phyloP scores from a whole-genome alignment of 176 grass and related monocot species.

The Rhynchospora breviuscula region DNA sequence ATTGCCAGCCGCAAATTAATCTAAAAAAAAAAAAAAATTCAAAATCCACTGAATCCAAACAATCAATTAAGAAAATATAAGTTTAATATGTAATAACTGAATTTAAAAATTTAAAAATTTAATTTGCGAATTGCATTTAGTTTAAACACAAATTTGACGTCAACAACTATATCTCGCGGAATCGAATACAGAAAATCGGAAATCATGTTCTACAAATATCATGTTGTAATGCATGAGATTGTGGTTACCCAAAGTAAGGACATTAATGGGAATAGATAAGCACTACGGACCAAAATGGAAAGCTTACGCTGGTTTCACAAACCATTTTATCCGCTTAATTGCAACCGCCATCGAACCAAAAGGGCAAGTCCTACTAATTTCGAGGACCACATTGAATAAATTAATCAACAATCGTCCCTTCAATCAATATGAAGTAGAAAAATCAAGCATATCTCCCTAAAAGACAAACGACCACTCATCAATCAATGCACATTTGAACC shows the following conservation, averaged over 20 bases:
- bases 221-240: neutral
- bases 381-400: neutral
- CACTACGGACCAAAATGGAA: neutral
- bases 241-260: neutral
- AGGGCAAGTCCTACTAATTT: neutral
- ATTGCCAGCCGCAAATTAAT: too few species aligned
- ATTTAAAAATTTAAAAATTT: too few species aligned
- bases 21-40: too few species aligned
- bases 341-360: neutral
- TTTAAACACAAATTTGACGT: too few species aligned
- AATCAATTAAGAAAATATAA: too few species aligned
- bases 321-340: neutral
- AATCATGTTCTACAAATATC: neutral
- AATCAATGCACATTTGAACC: neutral
- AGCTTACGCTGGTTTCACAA: neutral
- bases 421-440: neutral
- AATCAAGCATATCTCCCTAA: neutral
- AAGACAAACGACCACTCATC: neutral
- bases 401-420: neutral
- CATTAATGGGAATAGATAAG: neutral
- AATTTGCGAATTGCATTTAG: too few species aligned
- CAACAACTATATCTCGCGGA: too few species aligned
- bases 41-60: too few species aligned
- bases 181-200: neutral
- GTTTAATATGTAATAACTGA: too few species aligned